A percentile compares a stretch with the other conserved stretches of the same genome.
Evolutionary conservation across 1,284 basidiomycete species (phyloP).

Genomic region (Sporisorium iseilematis-ciliati): DNA sequence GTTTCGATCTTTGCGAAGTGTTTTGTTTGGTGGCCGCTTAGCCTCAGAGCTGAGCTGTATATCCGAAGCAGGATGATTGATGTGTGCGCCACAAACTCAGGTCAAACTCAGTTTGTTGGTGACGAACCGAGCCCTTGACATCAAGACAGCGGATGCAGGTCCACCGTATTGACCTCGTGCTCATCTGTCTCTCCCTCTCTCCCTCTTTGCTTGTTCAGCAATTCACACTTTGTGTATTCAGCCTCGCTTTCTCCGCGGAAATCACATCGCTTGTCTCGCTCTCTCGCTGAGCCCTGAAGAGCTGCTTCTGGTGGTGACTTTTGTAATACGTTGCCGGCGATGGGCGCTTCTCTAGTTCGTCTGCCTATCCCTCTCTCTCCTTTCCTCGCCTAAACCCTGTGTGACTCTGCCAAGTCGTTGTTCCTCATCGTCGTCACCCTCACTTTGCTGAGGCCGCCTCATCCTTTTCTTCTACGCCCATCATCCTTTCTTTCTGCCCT

Average conservation of each 20-base stretch:
- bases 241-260: constrained; percentile 12
- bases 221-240: constrained; percentile 13
- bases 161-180: neutral
- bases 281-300: neutral
- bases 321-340: constrained; percentile 5
- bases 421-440: neutral
- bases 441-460: constrained; percentile 7
- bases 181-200: neutral
- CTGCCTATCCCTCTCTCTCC: neutral
- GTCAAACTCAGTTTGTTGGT: no score
- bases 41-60: no score
- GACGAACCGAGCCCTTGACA: neutral
- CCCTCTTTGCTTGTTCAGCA: constrained; percentile 6
- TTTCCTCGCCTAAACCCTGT: neutral
- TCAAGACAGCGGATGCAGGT: neutral
- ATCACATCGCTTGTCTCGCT: neutral
- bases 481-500: neutral
- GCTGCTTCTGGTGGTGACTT: neutral
- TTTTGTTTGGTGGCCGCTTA: no score
- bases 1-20: no score
- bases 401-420: neutral
- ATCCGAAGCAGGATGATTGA: no score
- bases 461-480: neutral
- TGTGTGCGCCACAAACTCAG: neutral
- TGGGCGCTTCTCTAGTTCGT: neutral